These are phyloP conservation scores for Emmonsiellopsis sp. DNA, from an alignment of 2,329 filamentous ascomycete genomes.

Conservation along the genomic window DNA sequence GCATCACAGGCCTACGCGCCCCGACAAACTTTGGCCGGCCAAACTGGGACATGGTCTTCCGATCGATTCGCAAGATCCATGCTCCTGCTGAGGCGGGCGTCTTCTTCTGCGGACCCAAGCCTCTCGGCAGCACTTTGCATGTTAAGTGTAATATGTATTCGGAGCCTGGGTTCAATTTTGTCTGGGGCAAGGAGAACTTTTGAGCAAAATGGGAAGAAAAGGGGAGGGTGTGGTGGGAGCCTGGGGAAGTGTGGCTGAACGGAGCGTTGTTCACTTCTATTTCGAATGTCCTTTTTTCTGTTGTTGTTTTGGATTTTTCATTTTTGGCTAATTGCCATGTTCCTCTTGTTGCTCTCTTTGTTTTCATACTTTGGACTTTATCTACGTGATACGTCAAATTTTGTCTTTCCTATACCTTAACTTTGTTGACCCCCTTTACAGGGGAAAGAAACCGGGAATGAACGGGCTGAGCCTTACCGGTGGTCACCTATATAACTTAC, in stretches of 20 bases:
- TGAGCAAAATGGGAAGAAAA: conserved; percentile 17
- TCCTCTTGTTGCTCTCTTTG: neutral
- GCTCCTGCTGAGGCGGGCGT: conserved; percentile 64
- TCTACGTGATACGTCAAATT: no score
- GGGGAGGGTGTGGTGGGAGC: neutral
- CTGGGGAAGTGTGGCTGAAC: neutral
- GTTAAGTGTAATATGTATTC: conserved; percentile 84
- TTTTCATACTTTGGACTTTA: neutral
- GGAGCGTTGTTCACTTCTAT: neutral
- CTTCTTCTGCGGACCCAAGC: conserved; percentile 81
- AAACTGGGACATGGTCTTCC: conserved; percentile 87
- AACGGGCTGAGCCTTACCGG: no score
- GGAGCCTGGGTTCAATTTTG: conserved; percentile 60
- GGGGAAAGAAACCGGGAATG: no score
- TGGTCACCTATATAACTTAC: no score
- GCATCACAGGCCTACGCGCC: conserved; percentile 71
- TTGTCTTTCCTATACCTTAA: no score
- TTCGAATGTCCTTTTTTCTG: neutral
- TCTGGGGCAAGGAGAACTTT: conserved; percentile 47
- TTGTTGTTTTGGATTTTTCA: neutral
- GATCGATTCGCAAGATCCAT: conserved; percentile 71
- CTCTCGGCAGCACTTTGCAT: conserved; percentile 65
- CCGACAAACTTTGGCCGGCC: conserved; percentile 76
- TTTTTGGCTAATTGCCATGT: neutral
- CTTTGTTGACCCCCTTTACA: no score